These are phyloP conservation scores for Nemania serpens DNA, from an alignment of 2,329 filamentous ascomycete species.

Conservation along the genomic window DNA sequence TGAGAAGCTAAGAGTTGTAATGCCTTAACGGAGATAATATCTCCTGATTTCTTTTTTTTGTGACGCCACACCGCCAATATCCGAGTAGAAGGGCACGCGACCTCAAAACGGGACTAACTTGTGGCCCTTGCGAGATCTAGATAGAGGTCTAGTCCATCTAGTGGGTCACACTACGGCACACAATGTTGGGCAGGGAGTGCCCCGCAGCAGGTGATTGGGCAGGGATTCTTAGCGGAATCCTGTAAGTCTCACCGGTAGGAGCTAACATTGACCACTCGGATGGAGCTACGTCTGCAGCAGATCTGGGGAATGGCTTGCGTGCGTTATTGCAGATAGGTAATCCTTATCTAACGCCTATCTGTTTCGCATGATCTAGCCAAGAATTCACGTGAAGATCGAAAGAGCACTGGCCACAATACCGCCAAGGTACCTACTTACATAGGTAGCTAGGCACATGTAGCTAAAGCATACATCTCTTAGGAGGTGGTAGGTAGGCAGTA, in stretches of 20 bases:
- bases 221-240: background rate
- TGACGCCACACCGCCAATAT: background rate
- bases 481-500: too few species aligned
- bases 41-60: background rate
- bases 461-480: too few species aligned
- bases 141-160: background rate
- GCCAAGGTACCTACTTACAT: too few species aligned
- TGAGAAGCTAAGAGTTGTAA: background rate
- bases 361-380: too few species aligned
- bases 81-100: background rate
- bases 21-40: constrained; percentile 10
- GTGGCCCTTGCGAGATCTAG: background rate
- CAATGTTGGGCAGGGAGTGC: background rate
- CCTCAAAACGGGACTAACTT: background rate
- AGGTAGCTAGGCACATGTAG: too few species aligned
- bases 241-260: too few species aligned
- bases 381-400: too few species aligned
- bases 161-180: background rate
- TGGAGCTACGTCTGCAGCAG: background rate
- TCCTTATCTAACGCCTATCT: too few species aligned
- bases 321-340: too few species aligned
- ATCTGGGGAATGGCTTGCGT: background rate
- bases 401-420: too few species aligned
- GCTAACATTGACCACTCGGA: background rate
- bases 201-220: background rate